Percentiles rank a stretch among this genome's conserved stretches.
phyloP scores from a whole-genome alignment of 495 filamentous ascomycete species.

The Evansstolkia leycettana region DNA sequence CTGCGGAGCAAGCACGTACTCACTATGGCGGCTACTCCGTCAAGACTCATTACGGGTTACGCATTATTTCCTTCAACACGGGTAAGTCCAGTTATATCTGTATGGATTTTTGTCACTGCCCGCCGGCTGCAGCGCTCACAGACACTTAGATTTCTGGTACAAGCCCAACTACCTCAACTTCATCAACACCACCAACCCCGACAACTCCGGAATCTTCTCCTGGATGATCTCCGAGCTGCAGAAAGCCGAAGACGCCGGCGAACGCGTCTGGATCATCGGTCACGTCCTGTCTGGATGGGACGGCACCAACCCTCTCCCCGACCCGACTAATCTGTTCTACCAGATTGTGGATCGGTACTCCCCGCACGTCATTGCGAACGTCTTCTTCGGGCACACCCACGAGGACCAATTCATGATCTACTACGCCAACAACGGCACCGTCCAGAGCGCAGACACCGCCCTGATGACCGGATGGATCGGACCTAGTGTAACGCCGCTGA shows the following conservation, averaged over 20 bases:
- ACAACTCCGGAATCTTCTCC: slow-evolving; percentile 36
- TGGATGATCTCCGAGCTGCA: slow-evolving; percentile 42
- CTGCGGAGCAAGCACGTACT: slow-evolving; percentile 26
- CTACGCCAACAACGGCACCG: slow-evolving; percentile 38
- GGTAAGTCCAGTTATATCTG: slow-evolving; percentile 26
- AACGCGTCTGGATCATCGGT: slow-evolving; percentile 44
- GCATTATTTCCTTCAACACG: slow-evolving; percentile 41
- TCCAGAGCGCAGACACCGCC: slow-evolving; percentile 24
- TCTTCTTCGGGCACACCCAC: slow-evolving; percentile 47
- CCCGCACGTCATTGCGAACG: slow-evolving; percentile 40
- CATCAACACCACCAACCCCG: slow-evolving; percentile 34
- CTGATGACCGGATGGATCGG: slow-evolving; percentile 35
- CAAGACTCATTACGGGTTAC: slow-evolving; percentile 33
- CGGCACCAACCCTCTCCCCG: slow-evolving; percentile 34
- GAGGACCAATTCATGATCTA: slow-evolving; percentile 41
- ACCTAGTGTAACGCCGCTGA: slow-evolving; percentile 41
- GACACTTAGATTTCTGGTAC: slow-evolving; percentile 36
- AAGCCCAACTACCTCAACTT: slow-evolving; percentile 31
- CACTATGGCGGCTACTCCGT: slow-evolving; percentile 42
- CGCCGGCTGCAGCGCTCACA: too few species aligned
- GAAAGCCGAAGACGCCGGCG: slow-evolving; percentile 35
- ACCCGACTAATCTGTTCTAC: slow-evolving; percentile 41
- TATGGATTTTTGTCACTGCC: slow-evolving; percentile 3
- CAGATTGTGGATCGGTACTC: slow-evolving; percentile 45
- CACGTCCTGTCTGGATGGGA: slow-evolving; percentile 42